phyloP scores from a whole-genome alignment of 78 protist genomes.

The Dictyostelium brefeldianum region DNA sequence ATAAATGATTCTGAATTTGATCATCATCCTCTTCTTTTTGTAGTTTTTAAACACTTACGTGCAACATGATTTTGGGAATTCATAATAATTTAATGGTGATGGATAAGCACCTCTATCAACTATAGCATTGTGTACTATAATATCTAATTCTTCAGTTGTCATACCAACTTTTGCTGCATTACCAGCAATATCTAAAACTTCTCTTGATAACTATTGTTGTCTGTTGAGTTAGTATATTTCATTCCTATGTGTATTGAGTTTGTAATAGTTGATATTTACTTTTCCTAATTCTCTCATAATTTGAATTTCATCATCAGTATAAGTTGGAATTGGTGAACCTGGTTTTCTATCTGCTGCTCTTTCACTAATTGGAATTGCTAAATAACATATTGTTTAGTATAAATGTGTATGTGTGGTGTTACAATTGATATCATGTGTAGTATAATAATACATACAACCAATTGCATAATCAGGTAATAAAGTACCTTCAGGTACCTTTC shows the following conservation, averaged over 20 bases:
- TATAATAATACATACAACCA: constrained; percentile 48
- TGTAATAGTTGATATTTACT: neutral
- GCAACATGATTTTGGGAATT: constrained; percentile 96
- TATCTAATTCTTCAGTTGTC: constrained; percentile 95
- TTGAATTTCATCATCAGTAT: constrained; percentile 59
- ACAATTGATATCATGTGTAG: too few species aligned
- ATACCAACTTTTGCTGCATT: constrained; percentile 86
- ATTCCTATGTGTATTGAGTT: too few species aligned
- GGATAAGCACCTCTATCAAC: constrained; percentile 95
- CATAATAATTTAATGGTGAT: constrained; percentile 95
- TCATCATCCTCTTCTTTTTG: neutral
- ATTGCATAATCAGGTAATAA: constrained; percentile 72
- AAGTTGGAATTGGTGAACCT: constrained; percentile 26
- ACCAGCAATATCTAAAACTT: constrained; percentile 94
- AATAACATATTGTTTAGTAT: neutral
- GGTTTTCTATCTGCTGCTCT: constrained; percentile 47
- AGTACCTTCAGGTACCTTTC: constrained; percentile 54
- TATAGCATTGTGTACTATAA: constrained; percentile 90
- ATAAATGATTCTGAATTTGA: neutral
- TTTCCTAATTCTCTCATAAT: constrained; percentile 57
- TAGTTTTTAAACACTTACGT: too few species aligned
- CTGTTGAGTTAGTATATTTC: neutral
- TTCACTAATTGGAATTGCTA: constrained; percentile 60
- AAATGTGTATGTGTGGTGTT: neutral
- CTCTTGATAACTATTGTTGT: constrained; percentile 86